Conservation (phyloP, 371 early-diverging fungal genomes). For the Capillidium heterosporum region DNA sequence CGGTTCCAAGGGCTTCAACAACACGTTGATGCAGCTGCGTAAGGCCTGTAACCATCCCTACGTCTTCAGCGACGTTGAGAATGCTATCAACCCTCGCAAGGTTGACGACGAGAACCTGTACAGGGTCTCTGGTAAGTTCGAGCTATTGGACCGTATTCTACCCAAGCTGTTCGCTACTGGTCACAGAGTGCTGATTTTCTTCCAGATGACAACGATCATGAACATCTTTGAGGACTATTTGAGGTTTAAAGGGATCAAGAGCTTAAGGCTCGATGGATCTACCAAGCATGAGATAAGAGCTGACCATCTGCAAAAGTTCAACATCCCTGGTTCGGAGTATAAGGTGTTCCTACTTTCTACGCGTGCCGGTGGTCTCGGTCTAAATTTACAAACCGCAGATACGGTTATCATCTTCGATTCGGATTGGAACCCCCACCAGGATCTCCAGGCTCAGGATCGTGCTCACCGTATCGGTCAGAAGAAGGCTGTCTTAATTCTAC, state of each 20-base stretch:
- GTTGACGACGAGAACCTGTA: constrained; percentile 35
- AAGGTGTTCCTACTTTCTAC: constrained; percentile 96
- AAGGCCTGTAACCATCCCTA: constrained; percentile 99
- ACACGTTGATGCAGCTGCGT: constrained; percentile 97
- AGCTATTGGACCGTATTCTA: constrained; percentile 90
- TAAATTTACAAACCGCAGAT: constrained; percentile 98
- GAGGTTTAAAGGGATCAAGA: constrained; percentile 50
- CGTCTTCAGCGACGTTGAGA: constrained; percentile 92
- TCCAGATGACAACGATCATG: constrained; percentile 99
- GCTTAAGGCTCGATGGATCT: constrained; percentile 91
- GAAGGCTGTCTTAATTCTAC: constrained; percentile 96
- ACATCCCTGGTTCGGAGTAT: constrained; percentile 60
- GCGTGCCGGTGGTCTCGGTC: constrained; percentile 97
- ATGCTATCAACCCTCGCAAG: constrained; percentile 39
- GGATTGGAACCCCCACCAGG: constrained; percentile 99
- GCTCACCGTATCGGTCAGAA: constrained; percentile 99
- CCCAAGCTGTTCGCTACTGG: constrained; percentile 73
- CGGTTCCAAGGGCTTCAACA: constrained; percentile 76
- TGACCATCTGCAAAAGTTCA: constrained; percentile 64
- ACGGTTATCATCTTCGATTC: constrained; percentile 99
- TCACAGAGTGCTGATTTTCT: constrained; percentile 87
- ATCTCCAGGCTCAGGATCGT: constrained; percentile 99
- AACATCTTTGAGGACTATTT: constrained; percentile 94
- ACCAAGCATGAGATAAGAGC: constrained; percentile 85
- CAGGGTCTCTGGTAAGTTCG: constrained; percentile 92